Percentiles rank a stretch among this genome's conserved stretches.
Conservation (phyloP, 345 rosid genomes). For the Boechera stricta region DNA sequence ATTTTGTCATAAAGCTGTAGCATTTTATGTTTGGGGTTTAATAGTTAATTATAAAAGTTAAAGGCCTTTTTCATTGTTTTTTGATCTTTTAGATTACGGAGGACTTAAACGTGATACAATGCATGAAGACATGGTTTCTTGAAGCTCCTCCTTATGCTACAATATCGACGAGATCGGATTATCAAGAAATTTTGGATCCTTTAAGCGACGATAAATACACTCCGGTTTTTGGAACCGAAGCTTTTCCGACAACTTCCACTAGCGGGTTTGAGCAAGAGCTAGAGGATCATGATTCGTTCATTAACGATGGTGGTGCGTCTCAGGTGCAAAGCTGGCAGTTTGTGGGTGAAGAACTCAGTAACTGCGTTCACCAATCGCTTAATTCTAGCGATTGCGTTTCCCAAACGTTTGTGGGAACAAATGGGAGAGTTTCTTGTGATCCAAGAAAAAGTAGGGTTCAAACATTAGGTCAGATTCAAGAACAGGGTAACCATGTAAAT, state of each 20-base stretch:
- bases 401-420: slow-evolving; percentile 63
- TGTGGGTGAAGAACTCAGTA: slow-evolving; percentile 72
- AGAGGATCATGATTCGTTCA: slow-evolving; percentile 57
- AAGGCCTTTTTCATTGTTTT: background rate
- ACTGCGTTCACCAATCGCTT: slow-evolving; percentile 60
- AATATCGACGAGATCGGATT: slow-evolving; percentile 46
- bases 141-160: slow-evolving; percentile 54
- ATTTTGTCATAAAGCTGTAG: slow-evolving; percentile 1
- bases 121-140: slow-evolving; percentile 60
- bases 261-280: slow-evolving; percentile 49
- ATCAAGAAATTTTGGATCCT: slow-evolving; percentile 45
- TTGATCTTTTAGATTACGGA: slow-evolving; percentile 65
- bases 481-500: slow-evolving; percentile 51
- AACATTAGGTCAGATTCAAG: slow-evolving; percentile 43
- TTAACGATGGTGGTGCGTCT: slow-evolving; percentile 63
- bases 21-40: background rate
- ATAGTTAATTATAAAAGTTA: slow-evolving; percentile 1
- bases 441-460: slow-evolving; percentile 47
- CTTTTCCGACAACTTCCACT: slow-evolving; percentile 54
- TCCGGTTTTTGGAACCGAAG: slow-evolving; percentile 52
- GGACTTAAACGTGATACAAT: slow-evolving; percentile 68
- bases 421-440: slow-evolving; percentile 43
- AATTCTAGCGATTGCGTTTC: slow-evolving; percentile 78
- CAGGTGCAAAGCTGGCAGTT: slow-evolving; percentile 75
- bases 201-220: slow-evolving; percentile 45